These are phyloP conservation scores for Pouteria campechiana DNA, from an alignment of 179 eudicot genomes.

Conservation along the genomic window DNA sequence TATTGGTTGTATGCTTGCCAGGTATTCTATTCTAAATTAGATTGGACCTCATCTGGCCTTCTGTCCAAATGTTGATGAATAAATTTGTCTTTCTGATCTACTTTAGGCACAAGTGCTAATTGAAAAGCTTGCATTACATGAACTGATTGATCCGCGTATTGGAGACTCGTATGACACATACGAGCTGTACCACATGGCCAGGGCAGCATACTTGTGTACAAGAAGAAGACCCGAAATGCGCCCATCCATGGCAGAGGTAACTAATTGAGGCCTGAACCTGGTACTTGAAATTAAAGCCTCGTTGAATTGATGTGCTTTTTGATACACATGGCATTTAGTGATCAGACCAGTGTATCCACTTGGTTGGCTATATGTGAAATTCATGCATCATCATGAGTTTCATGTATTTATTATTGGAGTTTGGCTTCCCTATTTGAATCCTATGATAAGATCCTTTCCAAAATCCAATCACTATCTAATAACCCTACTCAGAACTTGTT, in stretches of 20 bases:
- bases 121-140: slow-evolving; percentile 29
- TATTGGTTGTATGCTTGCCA: no score
- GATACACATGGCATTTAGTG: background rate
- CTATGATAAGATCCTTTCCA: no score
- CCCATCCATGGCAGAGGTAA: slow-evolving; percentile 43
- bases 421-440: no score
- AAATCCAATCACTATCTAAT: no score
- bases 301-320: background rate
- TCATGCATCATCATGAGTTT: background rate
- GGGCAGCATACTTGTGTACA: slow-evolving; percentile 31
- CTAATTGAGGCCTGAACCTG: no score
- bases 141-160: slow-evolving; percentile 34
- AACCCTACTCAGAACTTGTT: no score
- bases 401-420: no score
- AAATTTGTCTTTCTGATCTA: background rate
- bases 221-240: slow-evolving; percentile 30
- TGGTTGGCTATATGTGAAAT: no score
- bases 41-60: no score
- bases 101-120: slow-evolving; percentile 31
- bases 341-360: background rate
- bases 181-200: slow-evolving; percentile 37
- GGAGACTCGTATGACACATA: slow-evolving; percentile 29
- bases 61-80: background rate
- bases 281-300: no score
- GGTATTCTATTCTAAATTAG: no score